A percentile compares a stretch with the other conserved stretches of the same genome.
Conservation (phyloP, 2,329 filamentous ascomycete genomes). For the Colletotrichum sp. region DNA sequence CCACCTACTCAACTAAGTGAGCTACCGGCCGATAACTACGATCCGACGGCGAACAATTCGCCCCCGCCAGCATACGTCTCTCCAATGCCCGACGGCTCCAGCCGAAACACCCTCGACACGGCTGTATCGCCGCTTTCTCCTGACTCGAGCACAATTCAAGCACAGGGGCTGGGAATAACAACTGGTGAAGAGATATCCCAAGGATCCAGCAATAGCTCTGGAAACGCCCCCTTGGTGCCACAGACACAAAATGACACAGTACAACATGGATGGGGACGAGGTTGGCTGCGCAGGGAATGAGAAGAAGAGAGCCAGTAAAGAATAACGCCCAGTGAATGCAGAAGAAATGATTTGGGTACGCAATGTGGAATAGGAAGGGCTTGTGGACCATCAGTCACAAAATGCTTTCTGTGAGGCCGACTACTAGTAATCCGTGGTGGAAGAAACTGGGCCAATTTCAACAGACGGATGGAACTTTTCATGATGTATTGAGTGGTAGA, state of each 20-base stretch:
- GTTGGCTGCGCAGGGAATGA: background rate
- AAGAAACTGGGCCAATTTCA: background rate
- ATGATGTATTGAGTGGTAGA: background rate
- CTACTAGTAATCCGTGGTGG: background rate
- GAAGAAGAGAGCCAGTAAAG: too few relatives aligned
- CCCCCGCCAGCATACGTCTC: slow-evolving; percentile 12
- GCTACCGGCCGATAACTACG: slow-evolving; percentile 11
- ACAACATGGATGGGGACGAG: background rate
- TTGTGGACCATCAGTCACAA: background rate
- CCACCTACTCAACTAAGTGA: background rate
- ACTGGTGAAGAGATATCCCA: background rate
- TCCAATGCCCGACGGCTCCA: background rate
- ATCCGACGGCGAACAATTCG: background rate
- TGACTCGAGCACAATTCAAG: background rate
- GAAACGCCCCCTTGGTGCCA: background rate
- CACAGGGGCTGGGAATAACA: background rate
- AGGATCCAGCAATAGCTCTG: background rate
- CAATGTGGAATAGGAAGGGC: too few relatives aligned
- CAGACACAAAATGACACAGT: background rate
- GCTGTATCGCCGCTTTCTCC: slow-evolving; percentile 10
- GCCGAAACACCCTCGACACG: background rate
- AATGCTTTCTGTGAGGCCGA: background rate
- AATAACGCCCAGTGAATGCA: background rate
- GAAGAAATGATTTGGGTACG: background rate
- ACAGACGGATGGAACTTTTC: background rate